These are phyloP conservation scores for Nakazawaea sp. DNA, from an alignment of 805 yeast species.

Conservation along the genomic window DNA sequence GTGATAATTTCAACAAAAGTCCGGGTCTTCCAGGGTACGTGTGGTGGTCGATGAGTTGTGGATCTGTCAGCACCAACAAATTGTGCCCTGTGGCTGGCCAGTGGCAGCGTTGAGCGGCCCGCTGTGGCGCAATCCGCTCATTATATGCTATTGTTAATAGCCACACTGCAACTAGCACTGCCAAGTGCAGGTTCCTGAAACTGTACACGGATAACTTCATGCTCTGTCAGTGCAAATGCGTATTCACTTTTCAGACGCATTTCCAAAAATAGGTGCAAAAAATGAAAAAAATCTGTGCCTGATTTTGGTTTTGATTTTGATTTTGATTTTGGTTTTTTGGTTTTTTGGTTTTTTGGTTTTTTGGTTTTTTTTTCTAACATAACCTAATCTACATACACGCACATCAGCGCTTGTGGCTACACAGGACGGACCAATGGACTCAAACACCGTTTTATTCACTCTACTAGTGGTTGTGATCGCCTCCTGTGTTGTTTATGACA, in stretches of 20 bases:
- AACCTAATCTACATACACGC: too few relatives aligned
- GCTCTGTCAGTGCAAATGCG: too few relatives aligned
- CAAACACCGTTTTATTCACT: background rate
- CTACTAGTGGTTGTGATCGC: constrained; percentile 1
- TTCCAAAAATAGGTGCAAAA: too few relatives aligned
- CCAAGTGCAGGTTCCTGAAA: constrained; percentile 12
- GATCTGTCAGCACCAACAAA: constrained; percentile 70
- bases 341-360: too few relatives aligned
- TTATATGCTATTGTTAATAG: constrained; percentile 2
- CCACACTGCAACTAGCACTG: constrained; percentile 14
- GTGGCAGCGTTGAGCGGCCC: constrained; percentile 3
- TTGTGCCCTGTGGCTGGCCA: constrained; percentile 12
- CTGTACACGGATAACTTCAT: constrained; percentile 11
- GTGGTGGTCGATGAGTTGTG: constrained; percentile 82
- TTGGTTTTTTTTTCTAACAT: too few relatives aligned
- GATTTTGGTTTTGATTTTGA: too few relatives aligned
- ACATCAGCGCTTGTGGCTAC: too few relatives aligned
- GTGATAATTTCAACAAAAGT: constrained; percentile 45
- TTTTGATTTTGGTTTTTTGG: too few relatives aligned
- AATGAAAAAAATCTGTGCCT: too few relatives aligned
- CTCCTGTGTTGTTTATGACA: constrained; percentile 4
- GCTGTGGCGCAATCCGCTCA: constrained; percentile 6
- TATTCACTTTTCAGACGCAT: too few relatives aligned
- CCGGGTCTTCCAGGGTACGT: constrained; percentile 74
- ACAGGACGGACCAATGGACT: too few relatives aligned